Percentiles rank a stretch among this genome's conserved stretches.
Evolutionary conservation across 352 stramenopile genomes (phyloP).

Genomic region (Phytophthora macrochlamydospora): DNA sequence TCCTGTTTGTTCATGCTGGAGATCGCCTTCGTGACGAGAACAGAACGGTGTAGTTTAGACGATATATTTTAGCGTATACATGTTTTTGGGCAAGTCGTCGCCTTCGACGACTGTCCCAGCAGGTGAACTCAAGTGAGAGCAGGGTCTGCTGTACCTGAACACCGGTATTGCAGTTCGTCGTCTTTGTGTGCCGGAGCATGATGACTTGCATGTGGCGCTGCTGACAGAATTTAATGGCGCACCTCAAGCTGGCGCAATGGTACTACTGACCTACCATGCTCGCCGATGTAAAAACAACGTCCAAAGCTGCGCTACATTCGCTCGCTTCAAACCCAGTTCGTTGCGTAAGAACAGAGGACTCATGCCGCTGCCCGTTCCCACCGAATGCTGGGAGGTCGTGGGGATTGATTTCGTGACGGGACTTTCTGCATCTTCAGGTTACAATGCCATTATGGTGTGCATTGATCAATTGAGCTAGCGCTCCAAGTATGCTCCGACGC

Average conservation of each 20-base stretch:
- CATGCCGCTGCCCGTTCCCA: conserved; percentile 5
- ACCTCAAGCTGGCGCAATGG: conserved; percentile 2
- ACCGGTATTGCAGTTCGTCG: too few relatives aligned
- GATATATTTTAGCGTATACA: too few relatives aligned
- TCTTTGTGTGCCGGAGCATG: background rate
- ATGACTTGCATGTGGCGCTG: background rate
- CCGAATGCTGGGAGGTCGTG: conserved; percentile 4
- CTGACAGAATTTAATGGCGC: background rate
- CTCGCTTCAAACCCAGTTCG: conserved; percentile 6
- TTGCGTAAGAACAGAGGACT: background rate
- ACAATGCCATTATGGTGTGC: conserved; percentile 6
- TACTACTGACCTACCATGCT: conserved; percentile 4
- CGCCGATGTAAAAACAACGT: conserved; percentile 5
- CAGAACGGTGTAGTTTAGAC: too few relatives aligned
- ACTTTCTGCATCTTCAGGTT: background rate
- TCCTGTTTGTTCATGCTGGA: too few relatives aligned
- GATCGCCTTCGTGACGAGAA: too few relatives aligned
- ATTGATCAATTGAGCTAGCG: conserved; percentile 7
- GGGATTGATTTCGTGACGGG: conserved; percentile 9
- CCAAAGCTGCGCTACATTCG: conserved; percentile 4
- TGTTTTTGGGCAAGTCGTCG: too few relatives aligned
- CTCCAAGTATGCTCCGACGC: conserved; percentile 3
- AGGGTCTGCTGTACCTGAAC: background rate
- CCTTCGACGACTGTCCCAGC: background rate
- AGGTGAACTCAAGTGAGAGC: background rate